Percentiles rank a stretch among this genome's conserved stretches.
phyloP scores from a whole-genome alignment of 2,329 filamentous ascomycete species.

The Lasiodiplodia theobromae region DNA sequence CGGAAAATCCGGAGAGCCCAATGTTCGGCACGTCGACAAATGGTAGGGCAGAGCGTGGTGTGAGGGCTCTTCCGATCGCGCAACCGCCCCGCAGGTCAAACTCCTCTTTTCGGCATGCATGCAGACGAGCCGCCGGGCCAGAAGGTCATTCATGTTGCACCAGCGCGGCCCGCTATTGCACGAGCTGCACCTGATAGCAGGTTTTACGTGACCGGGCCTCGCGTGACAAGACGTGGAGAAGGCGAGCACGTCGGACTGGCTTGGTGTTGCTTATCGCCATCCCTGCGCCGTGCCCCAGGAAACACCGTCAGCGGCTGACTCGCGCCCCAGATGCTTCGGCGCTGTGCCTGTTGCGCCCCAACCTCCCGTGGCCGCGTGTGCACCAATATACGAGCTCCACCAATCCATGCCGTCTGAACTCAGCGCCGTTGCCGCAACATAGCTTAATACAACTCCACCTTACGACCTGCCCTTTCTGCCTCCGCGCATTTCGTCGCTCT shows the following conservation, averaged over 20 bases:
- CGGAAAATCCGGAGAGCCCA: constrained; percentile 1
- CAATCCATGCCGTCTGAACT: constrained; percentile 11
- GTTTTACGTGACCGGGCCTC: constrained; percentile 7
- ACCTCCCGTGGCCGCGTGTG: constrained; percentile 21
- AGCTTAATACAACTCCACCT: constrained; percentile 27
- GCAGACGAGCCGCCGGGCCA: constrained; percentile 12
- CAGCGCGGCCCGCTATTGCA: not conserved
- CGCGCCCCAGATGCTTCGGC: constrained; percentile 16
- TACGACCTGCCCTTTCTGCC: constrained; percentile 28
- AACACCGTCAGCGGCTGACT: constrained; percentile 27
- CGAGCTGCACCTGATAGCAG: constrained; percentile 9
- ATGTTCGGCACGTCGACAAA: constrained; percentile 13
- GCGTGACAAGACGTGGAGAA: constrained; percentile 22
- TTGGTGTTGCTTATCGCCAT: constrained; percentile 28
- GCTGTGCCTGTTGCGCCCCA: constrained; percentile 13
- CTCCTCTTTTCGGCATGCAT: constrained; percentile 12
- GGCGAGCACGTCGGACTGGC: constrained; percentile 5
- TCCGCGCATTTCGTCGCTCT: not conserved
- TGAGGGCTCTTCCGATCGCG: constrained; percentile 8
- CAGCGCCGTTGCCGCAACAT: constrained; percentile 5
- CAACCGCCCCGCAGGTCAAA: constrained; percentile 2
- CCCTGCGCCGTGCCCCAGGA: constrained; percentile 7
- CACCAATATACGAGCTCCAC: constrained; percentile 21
- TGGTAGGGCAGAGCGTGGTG: constrained; percentile 9
- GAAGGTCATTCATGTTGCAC: not conserved